A percentile compares a stretch with the other conserved stretches of the same genome.
Conservation (phyloP, 2,329 filamentous ascomycete species). For the Cordyceps farinosa region DNA sequence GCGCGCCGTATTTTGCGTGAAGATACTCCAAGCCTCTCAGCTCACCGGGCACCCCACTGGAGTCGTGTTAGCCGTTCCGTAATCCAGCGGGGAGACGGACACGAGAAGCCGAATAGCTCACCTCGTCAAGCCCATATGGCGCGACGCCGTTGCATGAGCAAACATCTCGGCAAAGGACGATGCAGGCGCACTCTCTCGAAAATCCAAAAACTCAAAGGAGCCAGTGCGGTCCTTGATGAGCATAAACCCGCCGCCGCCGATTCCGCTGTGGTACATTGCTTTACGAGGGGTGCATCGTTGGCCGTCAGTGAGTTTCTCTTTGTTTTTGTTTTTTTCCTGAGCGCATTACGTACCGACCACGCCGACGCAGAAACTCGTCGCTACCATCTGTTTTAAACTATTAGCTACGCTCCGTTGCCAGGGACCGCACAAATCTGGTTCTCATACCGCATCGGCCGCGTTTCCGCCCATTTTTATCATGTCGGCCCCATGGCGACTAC, state of each 20-base stretch:
- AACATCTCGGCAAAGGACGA: slow-evolving; percentile 81
- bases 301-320: slow-evolving; percentile 20
- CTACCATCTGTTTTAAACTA: not conserved
- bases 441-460: slow-evolving; percentile 63
- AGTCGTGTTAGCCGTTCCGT: slow-evolving; percentile 44
- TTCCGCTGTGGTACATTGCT: slow-evolving; percentile 64
- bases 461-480: slow-evolving; percentile 59
- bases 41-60: slow-evolving; percentile 64
- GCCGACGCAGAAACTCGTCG: not conserved
- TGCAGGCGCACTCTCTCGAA: slow-evolving; percentile 77
- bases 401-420: not conserved
- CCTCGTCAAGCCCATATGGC: slow-evolving; percentile 26
- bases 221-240: slow-evolving; percentile 62
- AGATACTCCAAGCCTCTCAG: slow-evolving; percentile 70
- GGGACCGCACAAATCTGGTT: slow-evolving; percentile 20
- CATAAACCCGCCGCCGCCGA: slow-evolving; percentile 78
- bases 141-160: slow-evolving; percentile 59
- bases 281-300: slow-evolving; percentile 51
- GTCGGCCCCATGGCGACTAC: slow-evolving; percentile 55
- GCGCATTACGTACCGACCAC: slow-evolving; percentile 39
- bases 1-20: slow-evolving; percentile 61
- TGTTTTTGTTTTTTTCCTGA: slow-evolving; percentile 49
- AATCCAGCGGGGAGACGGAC: not conserved
- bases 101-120: not conserved
- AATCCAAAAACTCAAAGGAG: slow-evolving; percentile 76